These are phyloP conservation scores for Magnolia sinica DNA, from an alignment of 164 flowering plant species.

Conservation along the genomic window DNA sequence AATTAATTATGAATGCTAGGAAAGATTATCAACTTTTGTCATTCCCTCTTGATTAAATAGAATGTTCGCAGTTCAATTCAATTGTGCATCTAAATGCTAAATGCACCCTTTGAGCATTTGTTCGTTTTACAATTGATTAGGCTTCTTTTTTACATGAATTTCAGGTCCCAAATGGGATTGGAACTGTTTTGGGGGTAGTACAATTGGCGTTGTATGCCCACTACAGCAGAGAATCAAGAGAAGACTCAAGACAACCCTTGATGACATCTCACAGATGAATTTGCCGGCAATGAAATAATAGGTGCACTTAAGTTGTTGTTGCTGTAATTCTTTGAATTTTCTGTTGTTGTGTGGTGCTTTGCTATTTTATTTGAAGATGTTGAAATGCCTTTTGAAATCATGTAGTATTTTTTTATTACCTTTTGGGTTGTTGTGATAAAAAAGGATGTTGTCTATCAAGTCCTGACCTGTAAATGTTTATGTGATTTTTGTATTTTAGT, in stretches of 20 bases:
- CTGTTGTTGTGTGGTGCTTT: not conserved
- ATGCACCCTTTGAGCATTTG: not conserved
- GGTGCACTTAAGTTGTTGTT: not conserved
- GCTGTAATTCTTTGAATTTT: not conserved
- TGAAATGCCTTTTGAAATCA: not conserved
- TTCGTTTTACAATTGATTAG: not conserved
- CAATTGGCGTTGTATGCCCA: slow-evolving; percentile 61
- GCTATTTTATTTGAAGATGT: not conserved
- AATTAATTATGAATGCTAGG: too few relatives aligned
- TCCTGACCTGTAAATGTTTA: too few relatives aligned
- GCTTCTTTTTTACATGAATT: slow-evolving; percentile 11
- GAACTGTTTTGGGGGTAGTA: slow-evolving; percentile 58
- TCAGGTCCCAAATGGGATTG: slow-evolving; percentile 93
- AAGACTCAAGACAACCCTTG: slow-evolving; percentile 52
- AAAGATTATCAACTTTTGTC: too few relatives aligned
- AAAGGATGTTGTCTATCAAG: not conserved
- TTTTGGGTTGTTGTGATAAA: not conserved
- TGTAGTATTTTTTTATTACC: not conserved
- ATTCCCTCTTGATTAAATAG: too few relatives aligned
- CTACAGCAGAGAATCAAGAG: slow-evolving; percentile 36
- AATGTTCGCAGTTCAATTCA: too few relatives aligned
- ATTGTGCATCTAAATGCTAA: too few relatives aligned
- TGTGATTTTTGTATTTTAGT: too few relatives aligned
- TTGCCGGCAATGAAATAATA: not conserved
- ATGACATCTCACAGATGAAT: slow-evolving; percentile 40